phyloP scores from a whole-genome alignment of 169 alveolate species.

The Theileria annulata region DNA sequence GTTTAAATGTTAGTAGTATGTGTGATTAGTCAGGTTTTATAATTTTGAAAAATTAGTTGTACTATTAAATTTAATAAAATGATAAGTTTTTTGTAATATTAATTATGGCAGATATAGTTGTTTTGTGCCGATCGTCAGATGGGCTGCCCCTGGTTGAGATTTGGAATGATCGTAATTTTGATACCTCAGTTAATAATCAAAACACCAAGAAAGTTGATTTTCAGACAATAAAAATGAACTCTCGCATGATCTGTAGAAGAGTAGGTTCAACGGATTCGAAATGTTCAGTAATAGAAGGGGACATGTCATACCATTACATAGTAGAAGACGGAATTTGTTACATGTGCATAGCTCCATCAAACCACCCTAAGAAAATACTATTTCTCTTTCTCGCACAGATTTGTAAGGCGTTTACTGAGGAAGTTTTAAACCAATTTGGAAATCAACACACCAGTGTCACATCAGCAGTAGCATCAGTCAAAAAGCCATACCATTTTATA shows the following conservation, averaged over 20 bases:
- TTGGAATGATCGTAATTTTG: constrained; percentile 46
- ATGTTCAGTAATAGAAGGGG: constrained; percentile 52
- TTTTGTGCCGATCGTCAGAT: constrained; percentile 75
- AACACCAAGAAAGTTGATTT: constrained; percentile 15
- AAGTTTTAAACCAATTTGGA: constrained; percentile 66
- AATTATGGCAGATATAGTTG: constrained; percentile 72
- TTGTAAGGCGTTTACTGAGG: constrained; percentile 72
- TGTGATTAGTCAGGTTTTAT: neutral
- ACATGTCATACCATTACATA: constrained; percentile 65
- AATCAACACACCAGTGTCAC: constrained; percentile 54
- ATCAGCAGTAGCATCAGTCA: constrained; percentile 62
- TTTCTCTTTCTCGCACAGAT: constrained; percentile 72
- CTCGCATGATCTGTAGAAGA: constrained; percentile 59
- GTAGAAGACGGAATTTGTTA: constrained; percentile 77
- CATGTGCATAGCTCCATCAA: constrained; percentile 65
- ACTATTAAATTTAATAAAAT: neutral
- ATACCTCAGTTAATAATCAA: neutral
- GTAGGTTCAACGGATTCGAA: constrained; percentile 27
- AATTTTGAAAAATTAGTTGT: neutral
- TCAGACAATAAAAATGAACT: constrained; percentile 47
- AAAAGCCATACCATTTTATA: constrained; percentile 76
- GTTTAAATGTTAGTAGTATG: neutral
- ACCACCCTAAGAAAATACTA: constrained; percentile 74
- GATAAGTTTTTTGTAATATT: neutral
- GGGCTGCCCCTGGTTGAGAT: constrained; percentile 77